Conservation (phyloP, 2,329 filamentous ascomycete species). For the Didymella keratinophila region DNA sequence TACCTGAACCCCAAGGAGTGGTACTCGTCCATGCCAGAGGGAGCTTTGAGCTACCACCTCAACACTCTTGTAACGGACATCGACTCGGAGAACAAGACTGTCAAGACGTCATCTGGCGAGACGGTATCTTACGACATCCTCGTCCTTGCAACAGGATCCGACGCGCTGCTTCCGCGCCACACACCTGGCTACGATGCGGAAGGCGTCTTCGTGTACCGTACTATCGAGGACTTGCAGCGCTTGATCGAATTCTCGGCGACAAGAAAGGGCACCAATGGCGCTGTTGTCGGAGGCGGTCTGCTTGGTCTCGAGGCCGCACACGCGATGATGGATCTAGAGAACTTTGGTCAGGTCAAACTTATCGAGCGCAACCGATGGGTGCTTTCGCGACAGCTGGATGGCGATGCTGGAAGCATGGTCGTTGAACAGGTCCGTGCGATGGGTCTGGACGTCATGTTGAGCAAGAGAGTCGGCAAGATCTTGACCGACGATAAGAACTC, state of each 20-base stretch:
- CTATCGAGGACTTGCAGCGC: constrained; percentile 79
- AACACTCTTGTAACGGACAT: constrained; percentile 78
- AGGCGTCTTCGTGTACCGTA: constrained; percentile 89
- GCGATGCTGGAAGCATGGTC: constrained; percentile 81
- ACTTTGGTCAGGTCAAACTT: constrained; percentile 76
- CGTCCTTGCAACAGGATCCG: constrained; percentile 84
- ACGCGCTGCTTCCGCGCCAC: constrained; percentile 75
- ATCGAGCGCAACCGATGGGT: constrained; percentile 87
- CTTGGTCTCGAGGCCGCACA: constrained; percentile 89
- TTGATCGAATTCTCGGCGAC: constrained; percentile 76
- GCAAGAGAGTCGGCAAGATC: constrained; percentile 76
- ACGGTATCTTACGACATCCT: constrained; percentile 79
- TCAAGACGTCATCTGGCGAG: constrained; percentile 74
- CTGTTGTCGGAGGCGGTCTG: constrained; percentile 84
- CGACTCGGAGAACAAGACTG: constrained; percentile 67
- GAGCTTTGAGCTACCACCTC: constrained; percentile 75
- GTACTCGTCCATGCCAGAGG: constrained; percentile 73
- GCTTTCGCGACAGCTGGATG: constrained; percentile 80
- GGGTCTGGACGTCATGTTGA: constrained; percentile 80
- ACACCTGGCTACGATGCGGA: constrained; percentile 80
- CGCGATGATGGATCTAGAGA: constrained; percentile 85
- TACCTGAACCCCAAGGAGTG: constrained; percentile 87
- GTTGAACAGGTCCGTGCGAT: constrained; percentile 80
- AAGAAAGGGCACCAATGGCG: constrained; percentile 72
- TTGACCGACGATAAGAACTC: constrained; percentile 71